phyloP scores from a whole-genome alignment of 2,329 filamentous ascomycete genomes.

The Fonsecaea pedrosoi region DNA sequence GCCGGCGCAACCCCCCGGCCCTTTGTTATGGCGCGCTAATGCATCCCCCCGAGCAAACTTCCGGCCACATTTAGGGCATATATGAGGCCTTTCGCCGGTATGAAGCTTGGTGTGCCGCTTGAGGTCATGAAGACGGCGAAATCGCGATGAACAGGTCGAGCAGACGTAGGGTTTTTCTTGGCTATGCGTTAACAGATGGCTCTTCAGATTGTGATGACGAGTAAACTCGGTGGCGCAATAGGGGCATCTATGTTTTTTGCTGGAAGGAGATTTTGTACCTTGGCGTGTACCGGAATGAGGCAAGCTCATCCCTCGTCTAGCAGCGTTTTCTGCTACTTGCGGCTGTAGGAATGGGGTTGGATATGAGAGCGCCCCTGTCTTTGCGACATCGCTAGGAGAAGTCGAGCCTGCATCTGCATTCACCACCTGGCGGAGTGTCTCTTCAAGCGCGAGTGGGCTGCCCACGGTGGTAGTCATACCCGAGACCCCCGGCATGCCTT shows the following conservation, averaged over 20 bases:
- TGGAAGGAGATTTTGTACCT: conserved; percentile 72
- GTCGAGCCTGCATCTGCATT: conserved; percentile 47
- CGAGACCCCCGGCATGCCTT: conserved; percentile 57
- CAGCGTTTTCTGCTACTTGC: conserved; percentile 57
- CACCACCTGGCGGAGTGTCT: conserved; percentile 49
- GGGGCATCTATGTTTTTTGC: conserved; percentile 94
- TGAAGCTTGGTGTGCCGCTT: conserved; percentile 97
- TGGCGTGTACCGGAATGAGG: conserved; percentile 63
- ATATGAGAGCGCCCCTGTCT: conserved; percentile 65
- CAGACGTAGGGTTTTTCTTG: conserved; percentile 98
- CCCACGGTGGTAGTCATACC: conserved; percentile 57
- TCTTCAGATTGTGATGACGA: conserved; percentile 95
- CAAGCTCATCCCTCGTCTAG: conserved; percentile 64
- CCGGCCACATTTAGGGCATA: conserved; percentile 91
- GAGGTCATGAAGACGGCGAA: conserved; percentile 89
- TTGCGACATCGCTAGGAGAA: conserved; percentile 53
- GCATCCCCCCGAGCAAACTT: conserved; percentile 96
- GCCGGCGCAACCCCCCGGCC: conserved; percentile 92
- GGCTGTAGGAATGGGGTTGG: conserved; percentile 62
- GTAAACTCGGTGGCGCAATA: conserved; percentile 98
- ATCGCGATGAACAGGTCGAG: conserved; percentile 89
- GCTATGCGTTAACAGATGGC: conserved; percentile 93
- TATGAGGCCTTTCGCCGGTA: conserved; percentile 92
- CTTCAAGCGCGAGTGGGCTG: conserved; percentile 56
- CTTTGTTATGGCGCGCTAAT: conserved; percentile 91